Evolutionary conservation across 352 stramenopile genomes (phyloP), one percentile per base, ranked within the genome.

Genomic region (Thraustotheca clavata): DNA sequence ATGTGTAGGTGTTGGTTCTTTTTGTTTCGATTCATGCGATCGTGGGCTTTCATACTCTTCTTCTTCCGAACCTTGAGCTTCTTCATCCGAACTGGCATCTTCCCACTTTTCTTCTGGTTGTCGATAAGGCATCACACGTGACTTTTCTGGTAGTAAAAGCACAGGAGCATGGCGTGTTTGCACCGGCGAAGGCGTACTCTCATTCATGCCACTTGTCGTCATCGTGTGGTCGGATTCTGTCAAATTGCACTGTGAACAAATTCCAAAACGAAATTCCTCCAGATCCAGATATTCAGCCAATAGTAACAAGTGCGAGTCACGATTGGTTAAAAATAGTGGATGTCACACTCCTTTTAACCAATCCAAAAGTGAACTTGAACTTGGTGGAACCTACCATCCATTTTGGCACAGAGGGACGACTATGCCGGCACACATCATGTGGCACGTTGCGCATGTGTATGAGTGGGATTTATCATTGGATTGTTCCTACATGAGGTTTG

Each of bases 211-310:
- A 3, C 9, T 52, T 9, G 43, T 31, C 24, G 11, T 52, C 43
- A 31, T 3, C 24, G n/a, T 52, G 11, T 52, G 11, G 7, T 14
- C 39, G 39, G 39, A 2, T 24, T 47, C 39, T 52, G 43, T 26
- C 11, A 24, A 52, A 52, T 26, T 52, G 43, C 24, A 24, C 24
- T 35, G 31, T 52, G 43, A 52, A 2, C 43, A n/a, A n/a, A n/a
- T 52, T 52, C 43, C 43, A 52, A 52, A 52, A 52, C 43, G 43
- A 52, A 52, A 52, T 52, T 52, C 43, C 43, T 52, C 7, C 14
- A 52, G 43, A 52, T 52, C 43, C 43, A 52, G 43, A 52, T 31
- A 9, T 52, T 31, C 43, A 52, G 24, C 12, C 43, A 3, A 31
- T 9, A 24, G 43, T 52, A 52, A 52, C n/a, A 31, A 24, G 43